phyloP scores from a whole-genome alignment of 1,284 basidiomycete genomes.

The Vanrija humicola region DNA sequence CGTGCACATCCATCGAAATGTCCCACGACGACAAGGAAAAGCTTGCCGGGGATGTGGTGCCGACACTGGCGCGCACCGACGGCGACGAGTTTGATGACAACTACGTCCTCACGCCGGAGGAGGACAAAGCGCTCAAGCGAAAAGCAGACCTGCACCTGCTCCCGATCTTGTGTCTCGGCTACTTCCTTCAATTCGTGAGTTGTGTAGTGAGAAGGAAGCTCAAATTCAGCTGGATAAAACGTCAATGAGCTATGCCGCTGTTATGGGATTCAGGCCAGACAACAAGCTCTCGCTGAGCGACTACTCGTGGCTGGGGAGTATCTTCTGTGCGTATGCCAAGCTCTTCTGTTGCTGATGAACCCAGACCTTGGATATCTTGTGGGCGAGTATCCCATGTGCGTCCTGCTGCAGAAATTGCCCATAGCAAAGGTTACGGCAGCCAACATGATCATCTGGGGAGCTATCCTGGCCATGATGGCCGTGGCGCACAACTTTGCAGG shows the following conservation, averaged over 20 bases:
- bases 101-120: not conserved
- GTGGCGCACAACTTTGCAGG: constrained; percentile 13
- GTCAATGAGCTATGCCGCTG: constrained; percentile 5
- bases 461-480: constrained; percentile 18
- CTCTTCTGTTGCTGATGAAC: not conserved
- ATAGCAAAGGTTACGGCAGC: constrained; percentile 5
- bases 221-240: constrained; percentile 4
- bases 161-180: constrained; percentile 2
- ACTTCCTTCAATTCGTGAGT: constrained; percentile 11
- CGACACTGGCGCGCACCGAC: no score
- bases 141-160: constrained; percentile 6
- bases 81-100: no score
- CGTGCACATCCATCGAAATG: no score
- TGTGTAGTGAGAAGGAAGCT: no score
- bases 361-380: constrained; percentile 3
- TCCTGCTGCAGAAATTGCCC: constrained; percentile 5
- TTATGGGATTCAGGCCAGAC: constrained; percentile 5
- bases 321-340: constrained; percentile 5
- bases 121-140: not conserved
- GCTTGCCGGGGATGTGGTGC: no score
- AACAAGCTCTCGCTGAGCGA: constrained; percentile 11
- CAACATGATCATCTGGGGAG: constrained; percentile 14
- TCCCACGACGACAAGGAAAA: no score
- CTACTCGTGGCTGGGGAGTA: not conserved
- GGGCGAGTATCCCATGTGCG: not conserved